These are phyloP conservation scores for Acer campestre DNA, from an alignment of 345 rosid species.

Conservation along the genomic window DNA sequence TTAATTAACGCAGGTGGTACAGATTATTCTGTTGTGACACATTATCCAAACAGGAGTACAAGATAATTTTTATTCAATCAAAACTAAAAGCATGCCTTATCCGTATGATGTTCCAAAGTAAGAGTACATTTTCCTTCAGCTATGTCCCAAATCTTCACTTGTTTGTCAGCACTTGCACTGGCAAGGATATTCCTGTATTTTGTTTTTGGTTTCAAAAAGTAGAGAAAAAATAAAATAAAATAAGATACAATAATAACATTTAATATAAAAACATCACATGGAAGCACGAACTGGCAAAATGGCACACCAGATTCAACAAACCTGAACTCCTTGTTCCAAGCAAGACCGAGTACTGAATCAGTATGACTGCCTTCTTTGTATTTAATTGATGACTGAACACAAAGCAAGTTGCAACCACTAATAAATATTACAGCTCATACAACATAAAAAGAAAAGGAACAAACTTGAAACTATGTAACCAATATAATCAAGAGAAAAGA, in stretches of 20 bases:
- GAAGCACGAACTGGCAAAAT: slow-evolving; percentile 14
- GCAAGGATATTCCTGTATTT: slow-evolving; percentile 80
- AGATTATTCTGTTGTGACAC: neutral
- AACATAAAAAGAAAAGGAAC: neutral
- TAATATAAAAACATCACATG: neutral
- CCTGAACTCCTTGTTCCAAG: slow-evolving; percentile 98
- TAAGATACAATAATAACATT: neutral
- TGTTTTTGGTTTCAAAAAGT: neutral
- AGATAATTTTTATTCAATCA: neutral
- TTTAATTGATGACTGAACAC: slow-evolving; percentile 42
- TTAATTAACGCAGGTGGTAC: too few species aligned
- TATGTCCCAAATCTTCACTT: slow-evolving; percentile 88
- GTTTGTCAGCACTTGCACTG: slow-evolving; percentile 86
- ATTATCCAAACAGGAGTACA: slow-evolving; percentile 13
- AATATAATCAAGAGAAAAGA: neutral
- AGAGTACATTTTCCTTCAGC: slow-evolving; percentile 70
- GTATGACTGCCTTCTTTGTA: slow-evolving; percentile 93
- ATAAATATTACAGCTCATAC: neutral
- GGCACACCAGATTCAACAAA: slow-evolving; percentile 28
- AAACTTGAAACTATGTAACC: neutral
- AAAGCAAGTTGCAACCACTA: slow-evolving; percentile 14
- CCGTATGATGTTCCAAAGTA: slow-evolving; percentile 85
- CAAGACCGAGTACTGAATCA: slow-evolving; percentile 89
- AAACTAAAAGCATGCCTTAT: slow-evolving; percentile 54
- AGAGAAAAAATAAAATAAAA: neutral